Evolutionary conservation across 75 land plant genomes (phyloP), one percentile per base, ranked within the genome.

Genomic region (Pseudotsuga menziesii): DNA sequence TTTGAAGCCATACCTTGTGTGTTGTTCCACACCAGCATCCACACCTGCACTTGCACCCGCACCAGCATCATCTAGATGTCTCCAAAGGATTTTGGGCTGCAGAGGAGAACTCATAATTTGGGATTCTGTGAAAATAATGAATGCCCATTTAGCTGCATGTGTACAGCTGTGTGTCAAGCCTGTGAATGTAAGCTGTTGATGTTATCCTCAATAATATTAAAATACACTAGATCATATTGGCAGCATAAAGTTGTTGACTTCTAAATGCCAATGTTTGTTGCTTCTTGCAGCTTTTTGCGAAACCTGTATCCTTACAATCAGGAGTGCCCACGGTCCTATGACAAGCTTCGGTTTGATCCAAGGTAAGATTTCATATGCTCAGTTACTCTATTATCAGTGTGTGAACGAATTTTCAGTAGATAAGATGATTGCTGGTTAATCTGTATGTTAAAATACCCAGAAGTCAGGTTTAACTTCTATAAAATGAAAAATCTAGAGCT

Each of bases 241-340:
- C 19, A 13, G 23, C 23, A 39, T 73, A 44, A 39, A 19, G 67
- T 72, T 71, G 26, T 9, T 52, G 58, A 27, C 6, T 32, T 71
- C 76, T 32, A 35, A 13, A 26, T 41, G 7, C 6, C 25, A 58
- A 27, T 16, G 64, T 57, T 63, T 64, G 58, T 72, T 78, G 25
- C 6, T 25, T 29, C 39, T 71, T 72, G 78, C 92, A 94, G 94
- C 76, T 86, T 94, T 35, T 61, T 94, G 84, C 88, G 81, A 77
- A 88, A 92, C 77, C 64, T 96, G 57, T 94, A 88, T 78, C 39
- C 81, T 9, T 74, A 70, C 58, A 58, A 78, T 61, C 74, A 84
- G 67, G 91, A 87, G 57, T 96, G 97, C 66, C 93, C 98, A 5
- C 89, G 98, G 6, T 96, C 99, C 41, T 96, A 94, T 83, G 99